Percentiles rank a stretch among this genome's conserved stretches.
phyloP scores from a whole-genome alignment of 164 flowering plant genomes.

The Berberis vulgaris region DNA sequence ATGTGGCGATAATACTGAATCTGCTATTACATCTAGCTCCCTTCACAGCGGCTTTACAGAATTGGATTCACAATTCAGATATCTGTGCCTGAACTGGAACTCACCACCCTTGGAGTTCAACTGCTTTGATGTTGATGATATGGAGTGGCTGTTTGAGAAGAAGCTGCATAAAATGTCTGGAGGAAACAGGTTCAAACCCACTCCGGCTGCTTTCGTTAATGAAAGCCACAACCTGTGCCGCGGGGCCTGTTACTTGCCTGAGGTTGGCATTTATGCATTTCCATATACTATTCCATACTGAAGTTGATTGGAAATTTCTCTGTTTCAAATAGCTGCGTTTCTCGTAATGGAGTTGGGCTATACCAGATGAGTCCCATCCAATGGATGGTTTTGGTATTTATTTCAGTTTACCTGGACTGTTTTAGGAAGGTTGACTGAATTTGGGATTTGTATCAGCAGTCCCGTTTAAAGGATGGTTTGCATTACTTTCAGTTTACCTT shows the following conservation, averaged over 20 bases:
- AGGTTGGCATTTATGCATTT: conserved; percentile 33
- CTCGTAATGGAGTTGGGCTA: background rate
- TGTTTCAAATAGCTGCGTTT: no score
- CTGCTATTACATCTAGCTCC: background rate
- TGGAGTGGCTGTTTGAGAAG: conserved; percentile 35
- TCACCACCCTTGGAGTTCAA: conserved; percentile 9
- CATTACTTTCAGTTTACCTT: no score
- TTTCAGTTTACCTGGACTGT: no score
- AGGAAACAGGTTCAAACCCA: conserved; percentile 14
- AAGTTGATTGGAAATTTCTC: background rate
- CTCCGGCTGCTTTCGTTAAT: conserved; percentile 2
- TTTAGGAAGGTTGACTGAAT: no score
- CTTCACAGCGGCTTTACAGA: background rate
- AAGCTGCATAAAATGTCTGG: background rate
- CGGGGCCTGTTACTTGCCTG: conserved; percentile 26
- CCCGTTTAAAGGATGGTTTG: no score
- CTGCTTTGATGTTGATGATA: conserved; percentile 14
- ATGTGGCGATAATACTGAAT: background rate
- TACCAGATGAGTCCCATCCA: background rate
- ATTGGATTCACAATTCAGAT: conserved; percentile 2
- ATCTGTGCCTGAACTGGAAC: conserved; percentile 19
- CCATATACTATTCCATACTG: conserved; percentile 44
- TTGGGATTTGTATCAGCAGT: no score
- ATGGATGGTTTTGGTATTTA: no score
- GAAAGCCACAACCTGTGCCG: conserved; percentile 18